A percentile compares a stretch with the other conserved stretches of the same genome.
Conservation (phyloP, 1,284 basidiomycete genomes). For the Schizophyllum commune region DNA sequence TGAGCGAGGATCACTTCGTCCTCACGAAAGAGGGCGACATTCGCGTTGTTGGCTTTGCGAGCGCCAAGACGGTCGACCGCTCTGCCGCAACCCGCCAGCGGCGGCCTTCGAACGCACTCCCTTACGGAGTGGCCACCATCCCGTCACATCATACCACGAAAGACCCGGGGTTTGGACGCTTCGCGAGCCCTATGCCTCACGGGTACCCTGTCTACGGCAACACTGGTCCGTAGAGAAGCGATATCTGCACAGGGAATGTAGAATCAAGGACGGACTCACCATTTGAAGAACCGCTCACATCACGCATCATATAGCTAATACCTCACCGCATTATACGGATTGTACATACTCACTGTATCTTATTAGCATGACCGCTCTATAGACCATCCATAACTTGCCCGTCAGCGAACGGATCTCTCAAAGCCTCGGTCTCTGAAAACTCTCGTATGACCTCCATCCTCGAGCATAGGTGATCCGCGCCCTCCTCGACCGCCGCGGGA, state of each 20-base stretch:
- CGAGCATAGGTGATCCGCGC: neutral
- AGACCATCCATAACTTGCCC: neutral
- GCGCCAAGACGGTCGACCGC: constrained; percentile 1
- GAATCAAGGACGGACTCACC: no score
- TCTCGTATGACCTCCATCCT: constrained; percentile 6
- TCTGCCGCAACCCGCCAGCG: neutral
- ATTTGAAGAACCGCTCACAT: no score
- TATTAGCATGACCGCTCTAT: neutral
- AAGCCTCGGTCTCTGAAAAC: constrained; percentile 12
- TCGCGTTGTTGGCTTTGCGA: constrained; percentile 8
- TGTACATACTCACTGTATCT: no score
- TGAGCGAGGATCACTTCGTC: constrained; percentile 4
- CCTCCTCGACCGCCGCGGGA: neutral
- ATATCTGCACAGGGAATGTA: no score
- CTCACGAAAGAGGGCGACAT: neutral
- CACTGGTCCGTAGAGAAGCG: no score
- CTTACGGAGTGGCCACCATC: no score
- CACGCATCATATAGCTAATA: no score
- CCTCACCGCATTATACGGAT: no score
- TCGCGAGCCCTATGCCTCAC: no score
- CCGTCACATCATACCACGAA: no score
- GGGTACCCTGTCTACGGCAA: no score
- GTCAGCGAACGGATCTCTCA: constrained; percentile 3
- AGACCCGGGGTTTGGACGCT: no score
- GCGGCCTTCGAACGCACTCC: neutral